phyloP scores from a whole-genome alignment of 1,284 basidiomycete species.

The Leccinum glutinopallens region DNA sequence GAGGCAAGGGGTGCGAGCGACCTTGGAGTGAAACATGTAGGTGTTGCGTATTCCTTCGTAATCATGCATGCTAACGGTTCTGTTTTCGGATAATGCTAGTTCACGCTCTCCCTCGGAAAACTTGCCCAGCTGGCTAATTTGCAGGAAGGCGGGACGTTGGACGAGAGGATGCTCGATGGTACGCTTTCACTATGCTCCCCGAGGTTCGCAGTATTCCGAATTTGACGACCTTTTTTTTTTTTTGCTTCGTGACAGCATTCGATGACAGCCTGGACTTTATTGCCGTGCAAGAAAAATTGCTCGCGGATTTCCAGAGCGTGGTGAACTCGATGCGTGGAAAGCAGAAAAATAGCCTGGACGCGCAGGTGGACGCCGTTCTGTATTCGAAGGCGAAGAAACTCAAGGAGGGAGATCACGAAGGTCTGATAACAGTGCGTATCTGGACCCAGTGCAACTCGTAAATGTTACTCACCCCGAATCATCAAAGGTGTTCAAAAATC shows the following conservation, averaged over 20 bases:
- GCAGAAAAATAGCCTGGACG: slow-evolving; percentile 67
- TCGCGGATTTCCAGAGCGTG: slow-evolving; percentile 58
- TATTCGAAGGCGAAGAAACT: slow-evolving; percentile 56
- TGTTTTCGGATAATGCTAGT: slow-evolving; percentile 44
- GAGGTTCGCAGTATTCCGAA: background rate
- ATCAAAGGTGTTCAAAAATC: slow-evolving; percentile 61
- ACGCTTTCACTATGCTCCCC: slow-evolving; percentile 5
- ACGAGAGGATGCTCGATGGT: slow-evolving; percentile 61
- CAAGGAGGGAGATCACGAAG: slow-evolving; percentile 42
- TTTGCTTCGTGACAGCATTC: slow-evolving; percentile 49
- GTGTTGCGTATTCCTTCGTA: slow-evolving; percentile 23
- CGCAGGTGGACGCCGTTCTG: slow-evolving; percentile 63
- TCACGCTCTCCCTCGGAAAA: slow-evolving; percentile 92
- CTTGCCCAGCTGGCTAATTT: slow-evolving; percentile 79
- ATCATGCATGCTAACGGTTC: slow-evolving; percentile 7
- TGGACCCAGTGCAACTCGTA: background rate
- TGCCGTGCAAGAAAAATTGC: slow-evolving; percentile 66
- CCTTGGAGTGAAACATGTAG: slow-evolving; percentile 75
- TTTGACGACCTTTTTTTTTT: slow-evolving; percentile 1
- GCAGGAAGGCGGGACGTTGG: slow-evolving; percentile 50
- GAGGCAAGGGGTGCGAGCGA: slow-evolving; percentile 62
- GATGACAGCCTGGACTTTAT: slow-evolving; percentile 76
- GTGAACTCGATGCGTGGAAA: slow-evolving; percentile 52
- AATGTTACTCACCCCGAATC: background rate
- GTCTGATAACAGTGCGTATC: slow-evolving; percentile 45